phyloP scores from a whole-genome alignment of 768 basidiomycete species.

The Flagelloscypha sp. region DNA sequence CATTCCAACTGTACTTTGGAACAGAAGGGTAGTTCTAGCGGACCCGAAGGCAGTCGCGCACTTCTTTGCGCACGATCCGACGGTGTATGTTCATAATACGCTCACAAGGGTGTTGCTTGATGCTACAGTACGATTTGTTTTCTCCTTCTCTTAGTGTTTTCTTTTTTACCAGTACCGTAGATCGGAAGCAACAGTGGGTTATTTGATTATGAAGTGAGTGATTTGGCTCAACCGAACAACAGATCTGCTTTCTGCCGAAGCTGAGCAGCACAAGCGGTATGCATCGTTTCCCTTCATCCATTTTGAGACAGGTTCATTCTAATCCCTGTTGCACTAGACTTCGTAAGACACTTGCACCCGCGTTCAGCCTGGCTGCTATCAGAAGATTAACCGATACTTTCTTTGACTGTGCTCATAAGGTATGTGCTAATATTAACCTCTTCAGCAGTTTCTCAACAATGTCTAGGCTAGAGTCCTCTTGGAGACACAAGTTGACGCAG shows the following conservation, averaged over 20 bases:
- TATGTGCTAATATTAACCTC: too few relatives aligned
- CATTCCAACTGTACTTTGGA: constrained; percentile 24
- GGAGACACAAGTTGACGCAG: constrained; percentile 26
- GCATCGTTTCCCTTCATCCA: constrained; percentile 1
- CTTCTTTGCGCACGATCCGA: constrained; percentile 24
- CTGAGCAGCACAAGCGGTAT: constrained; percentile 38
- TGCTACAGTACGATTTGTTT: constrained; percentile 23
- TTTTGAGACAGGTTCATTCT: not conserved
- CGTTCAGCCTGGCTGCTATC: too few relatives aligned
- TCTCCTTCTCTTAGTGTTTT: not conserved
- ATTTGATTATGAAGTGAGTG: too few relatives aligned
- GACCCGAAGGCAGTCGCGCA: constrained; percentile 28
- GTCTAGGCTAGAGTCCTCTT: constrained; percentile 12
- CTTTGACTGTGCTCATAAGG: constrained; percentile 23
- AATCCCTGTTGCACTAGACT: too few relatives aligned
- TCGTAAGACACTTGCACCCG: too few relatives aligned
- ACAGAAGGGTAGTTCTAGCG: constrained; percentile 10
- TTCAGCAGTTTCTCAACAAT: not conserved
- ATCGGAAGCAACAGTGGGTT: too few relatives aligned
- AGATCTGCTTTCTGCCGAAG: constrained; percentile 34
- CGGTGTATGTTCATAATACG: constrained; percentile 20
- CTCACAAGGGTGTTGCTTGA: constrained; percentile 14
- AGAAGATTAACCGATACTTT: constrained; percentile 16
- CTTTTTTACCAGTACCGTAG: constrained; percentile 4
- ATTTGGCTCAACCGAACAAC: too few relatives aligned